Conservation (phyloP, 2,329 filamentous ascomycete species). For the Chrysosporium queenslandicum region DNA sequence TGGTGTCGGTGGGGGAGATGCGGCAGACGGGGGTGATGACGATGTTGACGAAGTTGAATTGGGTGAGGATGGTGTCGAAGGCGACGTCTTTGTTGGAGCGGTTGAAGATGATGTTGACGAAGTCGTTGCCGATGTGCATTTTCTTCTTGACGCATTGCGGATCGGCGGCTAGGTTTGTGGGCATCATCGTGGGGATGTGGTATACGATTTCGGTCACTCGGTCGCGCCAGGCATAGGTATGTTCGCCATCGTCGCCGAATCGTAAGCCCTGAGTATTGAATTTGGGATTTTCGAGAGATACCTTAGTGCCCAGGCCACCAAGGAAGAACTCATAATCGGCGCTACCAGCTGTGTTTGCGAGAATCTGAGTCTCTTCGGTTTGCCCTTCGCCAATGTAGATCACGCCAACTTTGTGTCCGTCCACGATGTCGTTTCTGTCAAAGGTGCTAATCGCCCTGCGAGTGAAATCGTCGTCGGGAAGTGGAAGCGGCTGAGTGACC, state of each 20-base stretch:
- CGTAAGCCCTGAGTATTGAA: constrained; percentile 94
- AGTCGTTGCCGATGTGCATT: constrained; percentile 91
- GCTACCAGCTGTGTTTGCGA: constrained; percentile 77
- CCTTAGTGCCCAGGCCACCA: constrained; percentile 68
- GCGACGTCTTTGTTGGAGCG: constrained; percentile 82
- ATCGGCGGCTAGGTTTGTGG: constrained; percentile 68
- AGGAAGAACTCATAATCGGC: constrained; percentile 81
- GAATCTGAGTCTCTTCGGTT: constrained; percentile 68
- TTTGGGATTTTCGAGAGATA: constrained; percentile 66
- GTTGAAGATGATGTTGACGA: constrained; percentile 97
- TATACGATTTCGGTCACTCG: constrained; percentile 91
- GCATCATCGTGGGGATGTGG: constrained; percentile 96
- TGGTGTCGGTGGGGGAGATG: constrained; percentile 26
- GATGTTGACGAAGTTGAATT: constrained; percentile 96
- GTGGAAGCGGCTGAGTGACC: constrained; percentile 58
- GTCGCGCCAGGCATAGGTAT: constrained; percentile 89
- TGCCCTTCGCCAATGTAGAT: constrained; percentile 88
- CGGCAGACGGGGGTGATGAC: constrained; percentile 71
- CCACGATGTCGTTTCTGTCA: constrained; percentile 78
- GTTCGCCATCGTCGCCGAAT: constrained; percentile 70
- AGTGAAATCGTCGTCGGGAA: constrained; percentile 63
- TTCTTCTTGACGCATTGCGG: constrained; percentile 76
- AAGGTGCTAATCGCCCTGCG: constrained; percentile 68
- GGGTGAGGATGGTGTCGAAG: constrained; percentile 85
- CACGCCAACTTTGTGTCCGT: constrained; percentile 90